Base-by-base conservation (phyloP, 495 filamentous ascomycete genomes). In the Aspergillus coremiiformis region DNA sequence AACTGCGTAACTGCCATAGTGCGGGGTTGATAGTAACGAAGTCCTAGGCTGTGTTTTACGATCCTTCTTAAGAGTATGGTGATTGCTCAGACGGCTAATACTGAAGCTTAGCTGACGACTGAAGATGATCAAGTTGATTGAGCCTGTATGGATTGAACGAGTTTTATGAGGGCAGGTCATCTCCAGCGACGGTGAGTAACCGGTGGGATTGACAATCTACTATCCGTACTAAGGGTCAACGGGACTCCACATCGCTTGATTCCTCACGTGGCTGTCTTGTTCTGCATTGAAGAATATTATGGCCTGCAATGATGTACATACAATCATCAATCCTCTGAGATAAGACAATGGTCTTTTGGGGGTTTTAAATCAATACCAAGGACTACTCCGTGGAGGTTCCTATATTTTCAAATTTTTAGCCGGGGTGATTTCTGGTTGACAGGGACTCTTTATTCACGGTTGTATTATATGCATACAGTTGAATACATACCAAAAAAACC, bases 1-100 rank as follows among this genome's bases (percentile, higher is more conserved):
- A 72, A 20, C 3, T 51, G 12, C 12, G 37, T 21, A 9, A 42
- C 19, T 8, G 37, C 19, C 37, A 51, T 51, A 2, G n/a, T 21
- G 44, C 17, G 44, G 44, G 27, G 44, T 19, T 17, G 21, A 5
- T 20, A 20, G 8, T 6, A 17, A 9, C n/a, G 6, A 41, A 22
- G 14, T 43, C 37, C n/a, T 11, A 24, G 35, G 2, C 22, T 20
- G 12, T 14, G 2, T 12, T 35, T 30, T 11, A 9, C 3, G 8
- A 11, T 30, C 27, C 32, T 35, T 35, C 32, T 35, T 17, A 3
- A 2, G 0, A 29, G 19, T 47, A 33, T 20, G 29, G n/a, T 19
- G 14, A 15, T 15, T 47, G 12, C 8, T 1, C 6, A 23, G 10
- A 22, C n/a, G 19, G 19, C 17, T 11, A 29, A 20, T 7, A 17